Percentiles rank a stretch among this genome's conserved stretches.
Evolutionary conservation across 2,329 filamentous ascomycete species (phyloP).

Genomic region (Epichloe glyceriae): DNA sequence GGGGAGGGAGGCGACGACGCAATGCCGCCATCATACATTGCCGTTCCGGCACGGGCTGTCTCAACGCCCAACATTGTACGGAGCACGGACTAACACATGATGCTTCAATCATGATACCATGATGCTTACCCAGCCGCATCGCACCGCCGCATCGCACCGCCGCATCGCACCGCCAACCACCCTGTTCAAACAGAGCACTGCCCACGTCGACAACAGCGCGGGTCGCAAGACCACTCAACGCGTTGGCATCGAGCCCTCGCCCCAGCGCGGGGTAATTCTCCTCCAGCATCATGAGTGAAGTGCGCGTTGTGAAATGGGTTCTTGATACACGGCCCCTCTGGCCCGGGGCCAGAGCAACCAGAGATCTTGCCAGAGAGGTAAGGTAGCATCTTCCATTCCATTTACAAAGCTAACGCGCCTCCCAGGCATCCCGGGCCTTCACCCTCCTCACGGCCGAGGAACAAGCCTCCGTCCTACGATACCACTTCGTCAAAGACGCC

Average conservation of each 20-base stretch:
- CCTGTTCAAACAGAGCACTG: too few species aligned
- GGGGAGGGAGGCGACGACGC: not conserved
- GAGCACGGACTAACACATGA: too few species aligned
- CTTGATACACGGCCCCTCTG: slow-evolving; percentile 48
- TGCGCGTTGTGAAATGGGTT: slow-evolving; percentile 44
- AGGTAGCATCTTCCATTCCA: slow-evolving; percentile 9
- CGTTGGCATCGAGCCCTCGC: too few species aligned
- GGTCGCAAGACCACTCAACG: too few species aligned
- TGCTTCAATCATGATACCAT: too few species aligned
- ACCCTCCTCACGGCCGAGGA: slow-evolving; percentile 41
- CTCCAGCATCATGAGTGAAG: slow-evolving; percentile 4
- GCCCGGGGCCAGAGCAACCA: slow-evolving; percentile 36
- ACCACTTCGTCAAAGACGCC: slow-evolving; percentile 57
- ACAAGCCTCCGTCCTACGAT: slow-evolving; percentile 42
- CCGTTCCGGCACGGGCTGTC: too few species aligned
- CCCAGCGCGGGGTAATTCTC: not conserved
- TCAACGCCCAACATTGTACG: too few species aligned
- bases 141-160: too few species aligned
- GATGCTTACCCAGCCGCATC: too few species aligned
- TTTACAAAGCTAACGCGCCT: not conserved
- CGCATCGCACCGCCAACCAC: too few species aligned
- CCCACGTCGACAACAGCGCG: too few species aligned
- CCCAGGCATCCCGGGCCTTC: slow-evolving; percentile 40
- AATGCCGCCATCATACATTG: too few species aligned
- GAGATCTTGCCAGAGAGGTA: slow-evolving; percentile 34